phyloP scores from a whole-genome alignment of 1,139 yeast species.

The Fermentozyma sake region DNA sequence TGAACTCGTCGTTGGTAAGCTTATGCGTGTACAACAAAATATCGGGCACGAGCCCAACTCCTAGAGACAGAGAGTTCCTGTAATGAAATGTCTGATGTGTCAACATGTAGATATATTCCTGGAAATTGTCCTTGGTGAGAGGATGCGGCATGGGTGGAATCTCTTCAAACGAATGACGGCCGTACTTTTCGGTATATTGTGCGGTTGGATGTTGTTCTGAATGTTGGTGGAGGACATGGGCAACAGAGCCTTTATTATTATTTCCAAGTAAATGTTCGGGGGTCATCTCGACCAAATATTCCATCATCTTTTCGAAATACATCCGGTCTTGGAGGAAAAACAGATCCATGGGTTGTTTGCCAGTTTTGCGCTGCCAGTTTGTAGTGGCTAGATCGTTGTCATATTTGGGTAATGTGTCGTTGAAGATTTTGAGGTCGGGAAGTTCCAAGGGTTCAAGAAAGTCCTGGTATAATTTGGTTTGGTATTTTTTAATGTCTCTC shows the following conservation, averaged over 20 bases:
- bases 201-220: slow-evolving; percentile 2
- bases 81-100: slow-evolving; percentile 34
- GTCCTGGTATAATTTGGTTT: slow-evolving; percentile 27
- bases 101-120: slow-evolving; percentile 32
- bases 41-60: slow-evolving; percentile 35
- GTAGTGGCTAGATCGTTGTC: slow-evolving; percentile 19
- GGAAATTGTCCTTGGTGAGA: slow-evolving; percentile 27
- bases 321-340: slow-evolving; percentile 26
- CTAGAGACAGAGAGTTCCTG: slow-evolving; percentile 32
- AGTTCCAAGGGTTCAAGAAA: slow-evolving; percentile 35
- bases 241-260: slow-evolving; percentile 1
- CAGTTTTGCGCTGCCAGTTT: slow-evolving; percentile 24
- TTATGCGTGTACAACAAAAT: slow-evolving; percentile 39
- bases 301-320: slow-evolving; percentile 29
- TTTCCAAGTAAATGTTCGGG: slow-evolving; percentile 26
- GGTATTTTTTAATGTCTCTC: slow-evolving; percentile 12
- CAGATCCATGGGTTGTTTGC: slow-evolving; percentile 12
- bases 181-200: no score
- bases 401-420: slow-evolving; percentile 18
- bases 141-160: slow-evolving; percentile 32
- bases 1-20: slow-evolving; percentile 26
- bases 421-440: slow-evolving; percentile 30
- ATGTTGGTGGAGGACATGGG: slow-evolving; percentile 2
- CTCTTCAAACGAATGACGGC: slow-evolving; percentile 19
- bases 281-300: slow-evolving; percentile 27